Conservation (phyloP, 208 protist species). For the Acanthamoeba lenticulata region DNA sequence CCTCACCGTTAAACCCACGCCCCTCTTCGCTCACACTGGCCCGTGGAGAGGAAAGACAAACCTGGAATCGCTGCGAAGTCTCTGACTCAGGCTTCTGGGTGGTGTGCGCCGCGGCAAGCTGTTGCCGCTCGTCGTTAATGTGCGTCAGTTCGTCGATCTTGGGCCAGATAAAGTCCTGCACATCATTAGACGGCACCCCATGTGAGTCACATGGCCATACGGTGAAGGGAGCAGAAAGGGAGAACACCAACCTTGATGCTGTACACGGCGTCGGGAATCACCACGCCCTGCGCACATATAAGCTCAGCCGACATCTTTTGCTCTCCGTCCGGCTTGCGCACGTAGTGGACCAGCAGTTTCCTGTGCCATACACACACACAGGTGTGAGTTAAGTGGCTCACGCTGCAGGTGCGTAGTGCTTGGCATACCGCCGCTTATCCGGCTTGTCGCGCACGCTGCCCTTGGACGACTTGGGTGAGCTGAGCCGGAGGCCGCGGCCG, state of each 20-base stretch:
- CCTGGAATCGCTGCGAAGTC: conserved; percentile 45
- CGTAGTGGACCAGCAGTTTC: conserved; percentile 33
- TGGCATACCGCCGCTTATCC: not conserved
- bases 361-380: not conserved
- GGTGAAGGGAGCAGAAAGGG: too few species aligned
- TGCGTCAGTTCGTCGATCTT: conserved; percentile 16
- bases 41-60: not conserved
- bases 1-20: too few species aligned
- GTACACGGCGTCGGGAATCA: conserved; percentile 47
- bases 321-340: conserved; percentile 48
- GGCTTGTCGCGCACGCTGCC: not conserved
- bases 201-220: not conserved
- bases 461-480: not conserved
- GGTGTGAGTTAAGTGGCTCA: not conserved
- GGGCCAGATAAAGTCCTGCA: not conserved
- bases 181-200: not conserved
- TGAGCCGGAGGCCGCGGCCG: not conserved
- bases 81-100: not conserved
- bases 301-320: conserved; percentile 59
- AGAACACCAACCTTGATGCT: not conserved
- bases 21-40: too few species aligned
- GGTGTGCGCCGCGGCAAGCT: not conserved
- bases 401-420: not conserved
- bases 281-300: not conserved
- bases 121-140: conserved; percentile 34